Percentiles rank a stretch among this genome's conserved stretches.
Evolutionary conservation across 371 early-diverging fungal genomes (phyloP).

Genomic region (Encephalitozoon cuniculi): DNA sequence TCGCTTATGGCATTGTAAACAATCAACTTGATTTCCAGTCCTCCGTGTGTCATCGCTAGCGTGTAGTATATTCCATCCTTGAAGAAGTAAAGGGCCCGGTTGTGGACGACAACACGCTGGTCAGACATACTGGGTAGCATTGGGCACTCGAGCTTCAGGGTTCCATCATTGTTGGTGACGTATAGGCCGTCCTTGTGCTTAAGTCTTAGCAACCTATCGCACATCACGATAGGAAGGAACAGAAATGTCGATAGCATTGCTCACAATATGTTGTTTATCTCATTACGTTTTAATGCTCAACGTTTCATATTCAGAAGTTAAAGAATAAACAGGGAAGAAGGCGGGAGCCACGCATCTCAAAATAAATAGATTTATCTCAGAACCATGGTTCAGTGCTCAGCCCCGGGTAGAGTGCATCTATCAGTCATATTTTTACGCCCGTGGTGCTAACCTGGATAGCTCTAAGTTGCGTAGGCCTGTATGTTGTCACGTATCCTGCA

Average conservation of each 20-base stretch:
- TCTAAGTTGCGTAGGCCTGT: conserved; percentile 65
- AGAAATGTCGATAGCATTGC: neutral
- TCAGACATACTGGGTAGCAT: neutral
- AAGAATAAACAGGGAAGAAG: neutral
- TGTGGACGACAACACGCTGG: conserved; percentile 18
- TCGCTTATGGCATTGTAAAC: neutral
- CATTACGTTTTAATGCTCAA: neutral
- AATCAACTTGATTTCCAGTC: conserved; percentile 22
- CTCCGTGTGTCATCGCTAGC: conserved; percentile 3
- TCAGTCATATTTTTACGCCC: conserved; percentile 15
- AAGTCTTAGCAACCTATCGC: conserved; percentile 9
- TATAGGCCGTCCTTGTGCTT: conserved; percentile 9
- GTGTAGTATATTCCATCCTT: conserved; percentile 17
- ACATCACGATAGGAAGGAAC: neutral
- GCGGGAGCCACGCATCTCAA: neutral
- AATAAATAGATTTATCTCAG: conserved; percentile 16
- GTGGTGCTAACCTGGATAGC: conserved; percentile 18
- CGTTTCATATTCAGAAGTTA: neutral
- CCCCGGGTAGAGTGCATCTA: no score
- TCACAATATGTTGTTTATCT: neutral
- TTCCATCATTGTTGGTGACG: conserved; percentile 1
- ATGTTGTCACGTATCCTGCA: conserved; percentile 71
- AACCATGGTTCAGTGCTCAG: neutral
- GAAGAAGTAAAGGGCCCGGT: conserved; percentile 16
- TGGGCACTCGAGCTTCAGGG: neutral